phyloP scores from a whole-genome alignment of 2,329 filamentous ascomycete genomes.

The Hypoxylon sp. region DNA sequence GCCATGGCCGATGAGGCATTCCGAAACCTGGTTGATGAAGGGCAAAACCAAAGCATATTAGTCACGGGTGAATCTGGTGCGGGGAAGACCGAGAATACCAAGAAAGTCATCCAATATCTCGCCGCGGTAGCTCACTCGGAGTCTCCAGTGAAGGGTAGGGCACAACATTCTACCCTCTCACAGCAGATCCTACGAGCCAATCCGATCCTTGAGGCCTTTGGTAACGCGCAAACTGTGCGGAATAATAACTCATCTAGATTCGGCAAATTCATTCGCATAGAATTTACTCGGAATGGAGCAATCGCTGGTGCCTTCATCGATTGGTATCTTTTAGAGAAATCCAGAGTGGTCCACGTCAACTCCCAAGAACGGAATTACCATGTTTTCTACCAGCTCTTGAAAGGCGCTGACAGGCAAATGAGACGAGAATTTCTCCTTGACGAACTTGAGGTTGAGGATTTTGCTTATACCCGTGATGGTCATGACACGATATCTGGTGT shows the following conservation, averaged over 20 bases:
- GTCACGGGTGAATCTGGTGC: slow-evolving; percentile 98
- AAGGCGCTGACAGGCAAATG: slow-evolving; percentile 80
- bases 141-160: slow-evolving; percentile 72
- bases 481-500: slow-evolving; percentile 93
- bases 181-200: slow-evolving; percentile 97
- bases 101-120: slow-evolving; percentile 99
- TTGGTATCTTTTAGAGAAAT: slow-evolving; percentile 98
- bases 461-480: slow-evolving; percentile 90
- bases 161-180: slow-evolving; percentile 83
- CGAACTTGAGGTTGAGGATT: slow-evolving; percentile 83
- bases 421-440: slow-evolving; percentile 83
- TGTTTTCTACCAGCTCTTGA: slow-evolving; percentile 94
- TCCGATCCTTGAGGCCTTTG: slow-evolving; percentile 96
- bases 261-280: slow-evolving; percentile 98
- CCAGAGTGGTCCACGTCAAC: slow-evolving; percentile 92
- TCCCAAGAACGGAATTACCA: slow-evolving; percentile 94
- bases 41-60: slow-evolving; percentile 95
- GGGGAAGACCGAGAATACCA: slow-evolving; percentile 98
- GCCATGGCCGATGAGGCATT: slow-evolving; percentile 98
- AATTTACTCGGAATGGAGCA: slow-evolving; percentile 87
- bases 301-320: slow-evolving; percentile 98
- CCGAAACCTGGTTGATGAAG: slow-evolving; percentile 93
- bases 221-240: slow-evolving; percentile 96
- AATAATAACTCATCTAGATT: slow-evolving; percentile 99
- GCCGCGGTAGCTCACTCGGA: slow-evolving; percentile 93